Base-by-base conservation (phyloP, 2,329 filamentous ascomycete genomes). In the Atkinsonella hypoxylon region DNA sequence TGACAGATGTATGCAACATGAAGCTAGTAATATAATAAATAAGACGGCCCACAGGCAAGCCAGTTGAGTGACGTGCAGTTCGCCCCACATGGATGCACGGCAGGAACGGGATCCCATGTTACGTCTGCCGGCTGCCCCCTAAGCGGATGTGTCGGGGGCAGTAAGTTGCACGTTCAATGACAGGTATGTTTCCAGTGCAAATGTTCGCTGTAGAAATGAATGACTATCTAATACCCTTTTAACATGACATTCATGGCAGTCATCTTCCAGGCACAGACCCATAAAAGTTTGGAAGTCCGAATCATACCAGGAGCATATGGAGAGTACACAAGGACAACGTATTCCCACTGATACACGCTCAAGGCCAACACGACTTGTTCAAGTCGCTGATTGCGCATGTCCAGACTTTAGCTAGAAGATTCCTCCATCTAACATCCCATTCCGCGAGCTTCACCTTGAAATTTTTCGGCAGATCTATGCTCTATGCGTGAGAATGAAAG, bases 391-490 rank as follows among this genome's bases (percentile, higher is more conserved):
- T 22, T 15, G 34, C 30, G 15, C 18, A 45, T 45, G 31, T 45
- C 34, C 20, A 41, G n/a, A 34, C 43, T 18, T 45, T 7, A 46
- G 20, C 26, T 46, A 30, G 18, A 40, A 43, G 18, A 36, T 47
- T 12, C 43, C 34, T 20, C 44, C 44, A 44, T 47, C 45, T 41
- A 48, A 40, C 44, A 40, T 49, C 41, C 49, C 42, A 47, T 50
- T 38, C 36, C 48, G 46, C 45, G 47, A 40, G 46, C 48, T 48
- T 50, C 32, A 51, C 49, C 42, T 49, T 47, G 15, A 46, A 51
- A 45, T 44, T 45, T 48, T 48, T 18, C 47, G 44, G 46, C 18
- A 51, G 36, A 39, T 32, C 47, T 53, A 18, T 48, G 30, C 17
- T 20, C 26, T 39, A 26, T 38, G 40, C 34, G 51, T 53, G 36